Percentiles rank a stretch among this genome's conserved stretches.
Evolutionary conservation across 805 yeast genomes (phyloP).

Genomic region (Diddensiella caesifluorescens): DNA sequence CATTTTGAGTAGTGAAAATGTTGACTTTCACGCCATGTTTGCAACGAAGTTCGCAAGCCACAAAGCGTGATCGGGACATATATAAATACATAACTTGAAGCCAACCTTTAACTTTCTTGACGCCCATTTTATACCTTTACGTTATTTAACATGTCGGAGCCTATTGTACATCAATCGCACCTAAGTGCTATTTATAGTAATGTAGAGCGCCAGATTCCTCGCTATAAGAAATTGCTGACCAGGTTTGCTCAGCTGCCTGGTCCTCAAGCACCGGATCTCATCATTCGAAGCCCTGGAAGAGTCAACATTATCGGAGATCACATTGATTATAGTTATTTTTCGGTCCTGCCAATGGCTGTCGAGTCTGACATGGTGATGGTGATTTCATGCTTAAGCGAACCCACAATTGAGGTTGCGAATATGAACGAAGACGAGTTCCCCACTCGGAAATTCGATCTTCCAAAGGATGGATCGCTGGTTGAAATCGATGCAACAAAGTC

Average conservation of each 20-base stretch:
- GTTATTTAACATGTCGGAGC: not conserved
- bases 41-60: too few species aligned
- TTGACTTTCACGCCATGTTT: too few species aligned
- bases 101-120: too few species aligned
- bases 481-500: conserved; percentile 45
- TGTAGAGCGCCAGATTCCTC: conserved; percentile 15
- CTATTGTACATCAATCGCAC: conserved; percentile 14
- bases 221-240: conserved; percentile 19
- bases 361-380: conserved; percentile 56
- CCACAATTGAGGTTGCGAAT: conserved; percentile 34
- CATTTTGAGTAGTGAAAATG: too few species aligned
- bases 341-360: conserved; percentile 70
- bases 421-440: conserved; percentile 28
- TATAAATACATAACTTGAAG: too few species aligned
- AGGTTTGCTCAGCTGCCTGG: conserved; percentile 20
- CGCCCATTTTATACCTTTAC: not conserved
- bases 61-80: too few species aligned
- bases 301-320: conserved; percentile 74
- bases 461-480: conserved; percentile 25
- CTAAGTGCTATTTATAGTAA: conserved; percentile 22
- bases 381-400: conserved; percentile 24
- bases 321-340: conserved; percentile 61
- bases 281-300: conserved; percentile 67
- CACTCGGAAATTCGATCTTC: conserved; percentile 14
- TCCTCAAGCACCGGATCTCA: conserved; percentile 36